phyloP scores from a whole-genome alignment of 2,329 filamentous ascomycete species.

The Albifimbria verrucaria region DNA sequence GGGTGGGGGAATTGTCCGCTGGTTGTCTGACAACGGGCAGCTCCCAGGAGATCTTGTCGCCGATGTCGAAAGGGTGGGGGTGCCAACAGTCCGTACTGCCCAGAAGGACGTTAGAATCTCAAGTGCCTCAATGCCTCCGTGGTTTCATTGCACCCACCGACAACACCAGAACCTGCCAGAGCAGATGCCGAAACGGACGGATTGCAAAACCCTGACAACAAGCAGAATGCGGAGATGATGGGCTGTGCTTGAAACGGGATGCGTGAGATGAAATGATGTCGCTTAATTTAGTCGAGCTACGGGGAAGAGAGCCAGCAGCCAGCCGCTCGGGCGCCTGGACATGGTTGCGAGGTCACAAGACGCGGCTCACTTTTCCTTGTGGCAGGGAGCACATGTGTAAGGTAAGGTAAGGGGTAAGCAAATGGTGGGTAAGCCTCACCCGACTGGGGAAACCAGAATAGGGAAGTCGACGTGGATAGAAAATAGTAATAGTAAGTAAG shows the following conservation, averaged over 20 bases:
- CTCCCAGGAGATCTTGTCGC: too few relatives aligned
- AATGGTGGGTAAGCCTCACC: too few relatives aligned
- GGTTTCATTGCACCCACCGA: not conserved
- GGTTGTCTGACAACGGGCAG: too few relatives aligned
- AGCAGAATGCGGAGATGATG: not conserved
- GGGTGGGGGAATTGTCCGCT: not conserved
- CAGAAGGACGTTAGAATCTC: too few relatives aligned
- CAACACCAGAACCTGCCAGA: too few relatives aligned
- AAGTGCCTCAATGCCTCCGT: too few relatives aligned
- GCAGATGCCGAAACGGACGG: not conserved
- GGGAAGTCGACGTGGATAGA: too few relatives aligned
- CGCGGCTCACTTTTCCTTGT: not conserved
- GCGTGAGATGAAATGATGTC: not conserved
- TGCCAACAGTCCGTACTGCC: too few relatives aligned
- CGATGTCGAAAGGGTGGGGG: too few relatives aligned
- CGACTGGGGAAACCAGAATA: too few relatives aligned
- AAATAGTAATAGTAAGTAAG: too few relatives aligned
- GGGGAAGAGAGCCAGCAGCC: not conserved
- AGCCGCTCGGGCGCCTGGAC: not conserved
- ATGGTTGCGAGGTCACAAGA: not conserved
- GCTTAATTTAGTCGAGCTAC: not conserved
- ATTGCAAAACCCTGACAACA: too few relatives aligned
- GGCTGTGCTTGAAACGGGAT: not conserved
- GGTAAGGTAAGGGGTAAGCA: not conserved
- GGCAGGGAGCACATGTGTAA: not conserved